A percentile compares a stretch with the other conserved stretches of the same genome.
Conservation (phyloP, 2,329 filamentous ascomycete genomes). For the Clathrospora elynae region DNA sequence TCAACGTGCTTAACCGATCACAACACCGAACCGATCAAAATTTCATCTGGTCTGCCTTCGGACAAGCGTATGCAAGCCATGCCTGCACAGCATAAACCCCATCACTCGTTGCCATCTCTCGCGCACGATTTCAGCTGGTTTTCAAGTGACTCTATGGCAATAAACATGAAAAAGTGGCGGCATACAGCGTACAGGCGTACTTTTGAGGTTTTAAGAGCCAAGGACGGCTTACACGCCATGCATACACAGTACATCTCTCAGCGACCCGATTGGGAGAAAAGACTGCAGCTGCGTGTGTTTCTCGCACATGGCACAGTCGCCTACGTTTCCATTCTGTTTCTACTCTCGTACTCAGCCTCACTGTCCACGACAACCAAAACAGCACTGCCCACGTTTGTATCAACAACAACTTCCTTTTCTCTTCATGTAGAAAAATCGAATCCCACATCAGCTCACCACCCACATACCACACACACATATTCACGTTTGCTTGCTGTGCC, state of each 20-base stretch:
- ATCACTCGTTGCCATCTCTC: neutral
- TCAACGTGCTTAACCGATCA: neutral
- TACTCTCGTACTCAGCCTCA: conserved; percentile 21
- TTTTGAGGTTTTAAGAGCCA: neutral
- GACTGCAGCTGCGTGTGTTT: conserved; percentile 1
- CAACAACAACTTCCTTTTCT: conserved; percentile 12
- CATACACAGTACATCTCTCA: conserved; percentile 7
- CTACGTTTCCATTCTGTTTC: conserved; percentile 9
- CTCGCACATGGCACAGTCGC: conserved; percentile 7
- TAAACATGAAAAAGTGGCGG: neutral
- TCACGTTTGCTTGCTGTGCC: conserved; percentile 9
- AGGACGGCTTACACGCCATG: conserved; percentile 6
- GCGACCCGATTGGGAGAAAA: neutral
- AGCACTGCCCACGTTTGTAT: conserved; percentile 8
- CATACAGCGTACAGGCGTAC: conserved; percentile 5
- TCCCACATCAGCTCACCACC: conserved; percentile 1
- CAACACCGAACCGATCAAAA: conserved; percentile 1
- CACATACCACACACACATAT: conserved; percentile 4
- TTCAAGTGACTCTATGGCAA: neutral
- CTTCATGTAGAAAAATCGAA: conserved; percentile 9
- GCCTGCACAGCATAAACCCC: no score
- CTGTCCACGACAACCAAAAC: conserved; percentile 16
- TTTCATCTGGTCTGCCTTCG: neutral
- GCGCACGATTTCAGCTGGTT: neutral
- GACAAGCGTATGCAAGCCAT: neutral